Evolutionary conservation across 2,329 filamentous ascomycete genomes (phyloP).

Genomic region (Arthrinium phaeospermum): DNA sequence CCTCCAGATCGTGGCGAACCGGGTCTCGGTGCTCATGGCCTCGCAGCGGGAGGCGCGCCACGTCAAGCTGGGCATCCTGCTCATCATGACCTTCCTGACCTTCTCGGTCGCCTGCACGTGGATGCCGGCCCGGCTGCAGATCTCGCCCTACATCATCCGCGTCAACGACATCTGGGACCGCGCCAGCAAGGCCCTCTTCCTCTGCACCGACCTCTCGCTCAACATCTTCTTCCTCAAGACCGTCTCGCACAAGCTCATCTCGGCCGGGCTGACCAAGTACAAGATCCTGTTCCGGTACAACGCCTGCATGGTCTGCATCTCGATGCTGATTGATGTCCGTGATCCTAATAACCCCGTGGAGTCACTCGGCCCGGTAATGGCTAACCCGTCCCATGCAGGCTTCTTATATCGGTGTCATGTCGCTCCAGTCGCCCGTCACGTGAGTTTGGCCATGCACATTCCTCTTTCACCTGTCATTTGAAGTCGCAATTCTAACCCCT

Average conservation of each 20-base stretch:
- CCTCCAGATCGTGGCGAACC: conserved; percentile 17
- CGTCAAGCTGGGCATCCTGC: not conserved
- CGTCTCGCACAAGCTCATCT: conserved; percentile 52
- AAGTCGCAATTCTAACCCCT: not conserved
- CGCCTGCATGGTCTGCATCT: conserved; percentile 46
- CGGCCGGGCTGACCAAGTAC: conserved; percentile 55
- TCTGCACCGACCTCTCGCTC: conserved; percentile 54
- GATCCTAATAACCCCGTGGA: no score
- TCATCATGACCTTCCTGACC: conserved; percentile 16
- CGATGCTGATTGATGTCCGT: conserved; percentile 8
- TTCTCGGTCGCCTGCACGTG: conserved; percentile 8
- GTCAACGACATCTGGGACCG: conserved; percentile 59
- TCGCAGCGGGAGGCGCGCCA: not conserved
- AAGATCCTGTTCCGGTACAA: conserved; percentile 55
- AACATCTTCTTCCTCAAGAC: conserved; percentile 56
- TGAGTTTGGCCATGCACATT: not conserved
- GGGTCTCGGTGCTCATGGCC: conserved; percentile 9
- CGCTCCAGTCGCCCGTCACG: not conserved
- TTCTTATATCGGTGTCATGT: not conserved
- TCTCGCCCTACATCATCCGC: conserved; percentile 3
- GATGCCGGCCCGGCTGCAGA: conserved; percentile 13
- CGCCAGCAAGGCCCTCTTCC: conserved; percentile 54
- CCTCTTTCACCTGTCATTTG: not conserved
- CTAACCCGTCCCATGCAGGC: not conserved
- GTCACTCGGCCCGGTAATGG: no score